Evolutionary conservation across 768 basidiomycete genomes (phyloP).

Genomic region (Galerina sulciceps): DNA sequence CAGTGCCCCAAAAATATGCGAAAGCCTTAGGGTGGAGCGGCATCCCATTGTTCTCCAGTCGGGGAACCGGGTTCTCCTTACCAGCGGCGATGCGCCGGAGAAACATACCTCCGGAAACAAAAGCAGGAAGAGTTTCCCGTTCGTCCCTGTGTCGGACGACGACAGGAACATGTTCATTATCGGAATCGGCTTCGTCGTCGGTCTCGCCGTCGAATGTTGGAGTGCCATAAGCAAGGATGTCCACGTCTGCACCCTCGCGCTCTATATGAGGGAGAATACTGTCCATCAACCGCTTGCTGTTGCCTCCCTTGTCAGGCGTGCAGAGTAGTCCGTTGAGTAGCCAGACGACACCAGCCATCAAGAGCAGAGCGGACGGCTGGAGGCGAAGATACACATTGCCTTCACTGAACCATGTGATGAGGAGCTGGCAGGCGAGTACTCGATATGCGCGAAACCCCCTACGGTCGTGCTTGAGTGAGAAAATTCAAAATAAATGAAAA

Average conservation of each 20-base stretch:
- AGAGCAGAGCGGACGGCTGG: conserved; percentile 1
- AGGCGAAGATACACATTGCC: background rate
- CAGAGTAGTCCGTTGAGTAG: conserved; percentile 22
- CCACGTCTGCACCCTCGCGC: background rate
- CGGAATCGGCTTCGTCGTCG: background rate
- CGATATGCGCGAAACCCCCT: conserved; percentile 21
- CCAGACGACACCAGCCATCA: conserved; percentile 18
- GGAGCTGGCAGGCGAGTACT: conserved; percentile 12
- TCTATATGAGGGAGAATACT: conserved; percentile 15
- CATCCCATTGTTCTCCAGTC: background rate
- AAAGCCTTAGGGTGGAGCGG: background rate
- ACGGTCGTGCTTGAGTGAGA: background rate
- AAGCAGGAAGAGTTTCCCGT: background rate
- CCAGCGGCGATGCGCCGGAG: background rate
- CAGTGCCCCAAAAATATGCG: background rate
- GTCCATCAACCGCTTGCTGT: conserved; percentile 14
- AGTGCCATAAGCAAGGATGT: conserved; percentile 13
- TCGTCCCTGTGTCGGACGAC: background rate
- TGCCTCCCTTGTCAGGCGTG: conserved; percentile 16
- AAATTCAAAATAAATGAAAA: background rate
- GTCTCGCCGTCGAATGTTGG: background rate
- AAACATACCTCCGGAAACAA: background rate
- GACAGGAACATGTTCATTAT: background rate
- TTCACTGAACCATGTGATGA: conserved; percentile 16
- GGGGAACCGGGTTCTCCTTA: background rate